Evolutionary conservation across 2,329 filamentous ascomycete species (phyloP).

Genomic region (Salinomyces thailandicus): DNA sequence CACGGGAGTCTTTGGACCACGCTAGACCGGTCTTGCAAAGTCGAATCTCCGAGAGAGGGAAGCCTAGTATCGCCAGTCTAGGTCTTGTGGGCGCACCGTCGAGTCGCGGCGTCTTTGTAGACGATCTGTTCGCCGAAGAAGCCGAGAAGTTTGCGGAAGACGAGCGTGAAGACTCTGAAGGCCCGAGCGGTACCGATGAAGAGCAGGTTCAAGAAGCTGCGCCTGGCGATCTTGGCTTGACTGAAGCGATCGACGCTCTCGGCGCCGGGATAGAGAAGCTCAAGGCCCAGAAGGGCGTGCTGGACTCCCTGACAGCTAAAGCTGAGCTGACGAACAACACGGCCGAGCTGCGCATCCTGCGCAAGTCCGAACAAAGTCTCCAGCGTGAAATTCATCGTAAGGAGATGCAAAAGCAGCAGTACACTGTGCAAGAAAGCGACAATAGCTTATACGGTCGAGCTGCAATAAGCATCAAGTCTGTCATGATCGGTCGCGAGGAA

Average conservation of each 20-base stretch:
- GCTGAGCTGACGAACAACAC: constrained; percentile 96
- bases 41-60: constrained; percentile 45
- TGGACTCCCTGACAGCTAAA: constrained; percentile 85
- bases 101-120: constrained; percentile 82
- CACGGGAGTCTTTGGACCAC: constrained; percentile 8
- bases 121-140: constrained; percentile 87
- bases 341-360: constrained; percentile 79
- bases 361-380: constrained; percentile 87
- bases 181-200: constrained; percentile 50
- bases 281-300: constrained; percentile 74
- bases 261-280: constrained; percentile 85
- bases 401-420: constrained; percentile 91
- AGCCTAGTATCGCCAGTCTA: constrained; percentile 80
- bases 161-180: constrained; percentile 64
- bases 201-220: constrained; percentile 90
- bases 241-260: constrained; percentile 83
- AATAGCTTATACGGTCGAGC: constrained; percentile 92
- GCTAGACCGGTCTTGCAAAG: constrained; percentile 9
- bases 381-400: constrained; percentile 88
- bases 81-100: constrained; percentile 82
- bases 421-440: constrained; percentile 93
- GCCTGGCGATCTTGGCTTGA: constrained; percentile 83
- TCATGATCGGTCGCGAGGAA: constrained; percentile 83
- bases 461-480: constrained; percentile 78
- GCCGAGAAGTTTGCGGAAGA: constrained; percentile 78